Percentiles rank a stretch among this genome's conserved stretches.
Conservation (phyloP, 345 rosid species). For the Combretum micranthum region DNA sequence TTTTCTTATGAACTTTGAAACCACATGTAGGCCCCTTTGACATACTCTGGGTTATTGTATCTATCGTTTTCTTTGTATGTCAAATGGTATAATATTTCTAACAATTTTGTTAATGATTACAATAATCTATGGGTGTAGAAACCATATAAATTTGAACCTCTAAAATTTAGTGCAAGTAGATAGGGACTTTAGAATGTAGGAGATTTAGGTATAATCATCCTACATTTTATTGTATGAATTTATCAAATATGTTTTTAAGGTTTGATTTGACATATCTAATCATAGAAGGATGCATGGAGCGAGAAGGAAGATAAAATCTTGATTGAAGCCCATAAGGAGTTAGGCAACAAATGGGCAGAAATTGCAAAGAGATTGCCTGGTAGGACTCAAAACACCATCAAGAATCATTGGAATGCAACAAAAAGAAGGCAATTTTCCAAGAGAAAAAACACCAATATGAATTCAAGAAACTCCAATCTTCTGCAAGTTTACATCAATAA, state of each 20-base stretch:
- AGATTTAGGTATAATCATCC: background rate
- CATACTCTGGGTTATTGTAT: too few relatives aligned
- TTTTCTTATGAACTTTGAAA: too few relatives aligned
- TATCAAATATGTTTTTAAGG: background rate
- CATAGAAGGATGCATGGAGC: slow-evolving; percentile 9
- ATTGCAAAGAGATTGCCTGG: slow-evolving; percentile 5
- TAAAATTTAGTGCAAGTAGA: too few relatives aligned
- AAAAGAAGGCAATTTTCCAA: slow-evolving; percentile 1
- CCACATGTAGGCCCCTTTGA: too few relatives aligned
- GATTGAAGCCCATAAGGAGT: slow-evolving; percentile 5
- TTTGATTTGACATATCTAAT: background rate
- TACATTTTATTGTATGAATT: background rate
- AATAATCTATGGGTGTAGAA: too few relatives aligned
- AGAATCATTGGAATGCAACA: slow-evolving; percentile 12
- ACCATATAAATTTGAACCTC: too few relatives aligned
- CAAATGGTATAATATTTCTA: too few relatives aligned
- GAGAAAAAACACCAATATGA: background rate
- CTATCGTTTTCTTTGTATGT: too few relatives aligned
- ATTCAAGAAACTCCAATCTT: background rate
- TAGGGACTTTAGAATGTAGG: background rate
- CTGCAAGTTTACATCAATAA: too few relatives aligned
- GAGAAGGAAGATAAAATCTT: slow-evolving; percentile 4
- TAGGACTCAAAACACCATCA: slow-evolving; percentile 6
- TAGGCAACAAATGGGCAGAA: slow-evolving; percentile 6
- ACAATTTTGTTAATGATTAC: too few relatives aligned